Evolutionary conservation across 2,329 filamentous ascomycete genomes (phyloP), one percentile per base, ranked within the genome.

Genomic region (Arthrobotrys megalospora): DNA sequence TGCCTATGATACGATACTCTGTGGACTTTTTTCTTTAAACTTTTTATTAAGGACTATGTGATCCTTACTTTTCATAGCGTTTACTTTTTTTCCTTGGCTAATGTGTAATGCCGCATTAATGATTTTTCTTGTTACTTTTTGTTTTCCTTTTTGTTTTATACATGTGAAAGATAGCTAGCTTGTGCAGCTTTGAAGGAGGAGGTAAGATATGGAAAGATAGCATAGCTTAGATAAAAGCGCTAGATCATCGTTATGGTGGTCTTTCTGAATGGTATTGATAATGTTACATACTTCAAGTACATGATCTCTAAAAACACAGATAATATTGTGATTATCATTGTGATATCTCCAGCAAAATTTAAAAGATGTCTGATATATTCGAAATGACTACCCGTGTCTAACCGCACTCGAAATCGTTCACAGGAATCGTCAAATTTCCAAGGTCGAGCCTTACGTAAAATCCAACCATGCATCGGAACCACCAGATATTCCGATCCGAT

Each of bases 231-330:
- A 60, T 43, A 60, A 60, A 60, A 60, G 55, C 55, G 36, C 16
- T 60, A 41, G 55, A 60, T 60, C 55, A 60, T 60, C 55, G 36
- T 60, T 60, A 60, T 43, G 55, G 55, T 60, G 55, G 36, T 60
- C 34, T 1, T 43, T 43, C 10, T 43, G 16, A 55, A 58, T 58
- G 32, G 16, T 24, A 60, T 60, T 60, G 55, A 60, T 60, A 60
- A 60, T 43, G n/a, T 43, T 38, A 58, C 24, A 53, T 34, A 53
- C 19, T 28, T 11, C 21, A 28, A 28, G 24, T 28, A 28, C 24
- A 28, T 28, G 24, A 5, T 28, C 2, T 28, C 24, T 28, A 2
- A 28, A 28, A 28, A 28, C 24, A 5, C 24, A 2, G 24, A 28
- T 28, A 28, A 28, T 28, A 28, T 28, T 28, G 24, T 28, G 24